Evolutionary conservation across 345 rosid genomes (phyloP), one percentile per base, ranked within the genome.

Genomic region (Hirschfeldia incana): DNA sequence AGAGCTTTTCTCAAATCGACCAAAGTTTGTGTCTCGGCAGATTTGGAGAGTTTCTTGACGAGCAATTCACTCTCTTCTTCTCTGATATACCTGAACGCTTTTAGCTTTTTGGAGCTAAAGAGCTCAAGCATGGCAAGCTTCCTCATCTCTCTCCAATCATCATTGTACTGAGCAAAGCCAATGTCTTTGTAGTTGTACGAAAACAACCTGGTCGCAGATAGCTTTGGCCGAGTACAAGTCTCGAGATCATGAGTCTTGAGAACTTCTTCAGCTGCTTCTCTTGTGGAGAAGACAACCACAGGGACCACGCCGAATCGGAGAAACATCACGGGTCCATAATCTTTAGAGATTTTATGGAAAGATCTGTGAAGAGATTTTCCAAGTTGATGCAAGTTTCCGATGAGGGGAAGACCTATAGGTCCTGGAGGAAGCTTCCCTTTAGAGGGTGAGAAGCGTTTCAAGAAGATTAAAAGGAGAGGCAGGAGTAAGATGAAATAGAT

Each of bases 261-360:
- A 57, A 57, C 61, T 57, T 57, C 61, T 17, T 57, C 61, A 10
- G 89, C 91, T 0, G 89, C 84, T 46, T 79, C 82, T 4, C 86
- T 76, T 0, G 89, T 85, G 13, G 88, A 85, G 61, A 87, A 69
- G 0, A 87, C 71, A 5, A 86, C 71, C 8, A 83, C 77, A 2
- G 87, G 88, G 1, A 83, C 75, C 4, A 53, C 70, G 2, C 89
- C 91, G 0, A 86, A 79, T 1, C 30, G 82, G 9, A 88, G 72
- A 46, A 64, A 76, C 88, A 88, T 73, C 65, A 87, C 85, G 0
- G 83, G 26, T 53, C 60, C 60, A 53, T 53, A 53, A 53, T 53
- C 60, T 53, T 53, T 27, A 53, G 60, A 53, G 27, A 53, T 26
- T 53, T 53, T 53, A 53, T 53, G 60, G 60, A 53, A 53, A 53